phyloP scores from a whole-genome alignment of 1,139 yeast genomes.

The Candida neerlandica region DNA sequence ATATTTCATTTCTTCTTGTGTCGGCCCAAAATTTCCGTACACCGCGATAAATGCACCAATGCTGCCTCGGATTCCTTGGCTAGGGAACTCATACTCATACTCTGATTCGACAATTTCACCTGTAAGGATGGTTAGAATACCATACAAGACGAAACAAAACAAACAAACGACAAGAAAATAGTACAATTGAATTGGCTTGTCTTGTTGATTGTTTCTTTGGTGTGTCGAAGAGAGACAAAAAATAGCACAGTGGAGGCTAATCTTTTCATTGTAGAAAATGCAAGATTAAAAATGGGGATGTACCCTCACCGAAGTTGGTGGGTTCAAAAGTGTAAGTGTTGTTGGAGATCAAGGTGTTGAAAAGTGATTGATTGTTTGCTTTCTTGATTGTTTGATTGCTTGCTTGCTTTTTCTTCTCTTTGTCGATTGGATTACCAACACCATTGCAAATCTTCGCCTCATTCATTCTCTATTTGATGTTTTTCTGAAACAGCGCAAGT shows the following conservation, averaged over 20 bases:
- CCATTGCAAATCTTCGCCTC: background rate
- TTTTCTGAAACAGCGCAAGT: background rate
- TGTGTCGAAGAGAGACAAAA: background rate
- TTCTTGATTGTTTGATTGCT: too few species aligned
- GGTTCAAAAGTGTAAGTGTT: too few species aligned
- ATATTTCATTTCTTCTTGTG: background rate
- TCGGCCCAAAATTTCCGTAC: background rate
- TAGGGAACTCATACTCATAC: background rate
- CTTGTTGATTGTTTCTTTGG: background rate
- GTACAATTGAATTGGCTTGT: background rate
- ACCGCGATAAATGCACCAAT: background rate
- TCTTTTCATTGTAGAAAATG: too few species aligned
- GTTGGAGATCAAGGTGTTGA: too few species aligned
- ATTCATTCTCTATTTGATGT: background rate
- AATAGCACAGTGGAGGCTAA: too few species aligned
- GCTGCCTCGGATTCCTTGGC: background rate
- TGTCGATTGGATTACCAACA: background rate
- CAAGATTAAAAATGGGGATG: too few species aligned
- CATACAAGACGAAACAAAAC: background rate
- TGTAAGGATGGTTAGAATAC: background rate
- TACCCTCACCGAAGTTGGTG: too few species aligned
- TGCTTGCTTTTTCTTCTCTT: background rate
- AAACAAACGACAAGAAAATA: background rate
- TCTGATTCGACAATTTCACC: background rate
- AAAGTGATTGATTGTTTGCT: background rate